Base-by-base conservation (phyloP, 2,329 filamentous ascomycete genomes). In the Clonostachys solani region DNA sequence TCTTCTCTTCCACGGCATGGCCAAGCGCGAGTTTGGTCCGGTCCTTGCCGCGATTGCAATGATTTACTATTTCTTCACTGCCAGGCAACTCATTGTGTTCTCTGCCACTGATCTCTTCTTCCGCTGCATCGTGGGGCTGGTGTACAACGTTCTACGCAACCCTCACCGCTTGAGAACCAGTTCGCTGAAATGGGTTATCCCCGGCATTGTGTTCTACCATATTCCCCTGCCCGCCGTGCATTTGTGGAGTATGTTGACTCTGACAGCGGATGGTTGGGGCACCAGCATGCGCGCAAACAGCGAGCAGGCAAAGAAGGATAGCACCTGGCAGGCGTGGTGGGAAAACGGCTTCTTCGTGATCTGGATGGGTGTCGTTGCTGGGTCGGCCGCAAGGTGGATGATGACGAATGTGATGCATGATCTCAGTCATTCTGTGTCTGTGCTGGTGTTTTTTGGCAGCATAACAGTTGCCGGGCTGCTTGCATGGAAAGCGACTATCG, bases 241-340 rank as follows among this genome's bases (percentile, higher is more conserved):
- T 40, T 49, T 56, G 13, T 58, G 56, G 56, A 57, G 55, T 44
- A 43, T 58, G 49, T 23, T 54, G 12, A 58, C 56, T 5, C 43
- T 57, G 19, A 57, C 56, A 13, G 52, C 55, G 2, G 56, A 56
- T 40, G 55, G 55, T 13, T 58, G 56, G 56, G 56, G 56, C 19
- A 58, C 56, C 5, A 55, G 48, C 34, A 58, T 58, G 56, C 48
- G 56, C 13, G 50, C 55, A 5, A 54, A 49, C 41, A 50, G 48
- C 5, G 55, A 55, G 19, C 23, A 40, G 18, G 48, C 47, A 2
- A 49, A 53, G 33, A 48, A 52, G 42, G 51, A 56, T 19, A 51
- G 52, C 19, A 34, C 44, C 33, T 35, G 54, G 3, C 50, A 56
- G 43, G 51, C 54, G 3, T 57, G 52, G 54, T 56, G 52, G 45